Percentiles rank a stretch among this genome's conserved stretches.
Evolutionary conservation across 148 eudicot species (phyloP).

Genomic region (Suaeda aralocaspica): DNA sequence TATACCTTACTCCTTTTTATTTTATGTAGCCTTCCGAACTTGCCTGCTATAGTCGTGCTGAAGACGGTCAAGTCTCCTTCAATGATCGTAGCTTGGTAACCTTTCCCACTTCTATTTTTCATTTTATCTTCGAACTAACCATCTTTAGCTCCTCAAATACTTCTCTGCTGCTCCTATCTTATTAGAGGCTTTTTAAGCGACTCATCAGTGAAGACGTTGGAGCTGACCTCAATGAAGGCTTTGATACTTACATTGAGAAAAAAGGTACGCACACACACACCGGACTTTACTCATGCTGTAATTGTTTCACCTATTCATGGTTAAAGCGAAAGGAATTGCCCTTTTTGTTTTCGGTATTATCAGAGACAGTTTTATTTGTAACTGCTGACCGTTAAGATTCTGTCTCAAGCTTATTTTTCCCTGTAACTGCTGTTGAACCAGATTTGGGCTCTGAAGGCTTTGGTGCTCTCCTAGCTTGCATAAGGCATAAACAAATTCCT

Average conservation of each 20-base stretch:
- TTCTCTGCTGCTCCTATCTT: conserved; percentile 22
- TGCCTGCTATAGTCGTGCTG: conserved; percentile 94
- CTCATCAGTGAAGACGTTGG: conserved; percentile 93
- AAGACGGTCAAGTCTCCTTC: conserved; percentile 89
- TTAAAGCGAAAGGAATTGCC: background rate
- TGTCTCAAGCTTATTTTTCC: too few species aligned
- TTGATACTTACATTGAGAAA: conserved; percentile 80
- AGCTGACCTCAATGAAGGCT: conserved; percentile 86
- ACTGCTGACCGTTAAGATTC: too few species aligned
- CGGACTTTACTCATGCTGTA: background rate
- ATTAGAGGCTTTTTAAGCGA: conserved; percentile 93
- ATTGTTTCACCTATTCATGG: background rate
- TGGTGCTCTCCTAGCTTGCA: conserved; percentile 84
- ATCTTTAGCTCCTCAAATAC: conserved; percentile 9
- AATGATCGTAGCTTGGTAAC: conserved; percentile 93
- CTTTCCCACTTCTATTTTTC: too few species aligned
- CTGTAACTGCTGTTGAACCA: conserved; percentile 28
- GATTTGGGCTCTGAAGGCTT: conserved; percentile 95
- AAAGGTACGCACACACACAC: conserved; percentile 42
- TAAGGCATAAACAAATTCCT: conserved; percentile 71
- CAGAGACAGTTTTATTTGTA: too few species aligned
- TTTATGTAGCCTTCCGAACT: conserved; percentile 82
- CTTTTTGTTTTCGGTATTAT: too few species aligned
- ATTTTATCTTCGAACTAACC: too few species aligned
- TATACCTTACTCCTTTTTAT: too few species aligned